Base-by-base conservation (phyloP, 768 basidiomycete genomes). In the Amanita fuliginea region DNA sequence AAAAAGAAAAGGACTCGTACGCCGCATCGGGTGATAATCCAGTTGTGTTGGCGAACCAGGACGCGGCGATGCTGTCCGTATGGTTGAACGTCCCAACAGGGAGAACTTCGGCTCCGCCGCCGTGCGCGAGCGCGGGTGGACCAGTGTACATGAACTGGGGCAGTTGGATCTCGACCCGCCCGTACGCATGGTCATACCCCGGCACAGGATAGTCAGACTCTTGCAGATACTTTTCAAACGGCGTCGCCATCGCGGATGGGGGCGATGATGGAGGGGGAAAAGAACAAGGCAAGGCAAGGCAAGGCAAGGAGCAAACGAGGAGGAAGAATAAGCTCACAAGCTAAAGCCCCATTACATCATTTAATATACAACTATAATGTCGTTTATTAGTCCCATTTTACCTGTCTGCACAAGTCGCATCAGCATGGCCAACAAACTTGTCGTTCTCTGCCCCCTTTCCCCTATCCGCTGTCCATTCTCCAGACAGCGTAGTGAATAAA, bases 361-460 rank as follows among this genome's bases (percentile, higher is more conserved):
- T 22, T 42, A 34, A 42, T 42, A 50, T 43, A 33, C 8, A 30
- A 43, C 34, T 36, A 33, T 6, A 42, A 41, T 50, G 49, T 50
- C 49, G 49, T 42, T 50, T 50, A 50, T 34, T 50, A 19, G 49
- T 43, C 41, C 49, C n/a, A 24, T 32, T 19, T 11, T 32, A 33
- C 39, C 39, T 43, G 39, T 43, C 28, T 34, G 42, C 49, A 33
- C 41, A 26, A 18, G 34, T 24, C 16, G n/a, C 33, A 36, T 33
- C 35, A 44, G 46, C 52, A 56, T 16, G 32, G 30, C 45, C 41
- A 54, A 54, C 45, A 53, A 52, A 61, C 54, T 32, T 53, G 21
- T 78, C 55, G 52, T 74, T 84, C 67, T 86, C 54, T 80, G 82
- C 85, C 83, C 77, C 79, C 57, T 82, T 87, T 86, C 83, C 85